phyloP scores from a whole-genome alignment of 1,284 basidiomycete species.

The Kalmanozyma brasiliensis region DNA sequence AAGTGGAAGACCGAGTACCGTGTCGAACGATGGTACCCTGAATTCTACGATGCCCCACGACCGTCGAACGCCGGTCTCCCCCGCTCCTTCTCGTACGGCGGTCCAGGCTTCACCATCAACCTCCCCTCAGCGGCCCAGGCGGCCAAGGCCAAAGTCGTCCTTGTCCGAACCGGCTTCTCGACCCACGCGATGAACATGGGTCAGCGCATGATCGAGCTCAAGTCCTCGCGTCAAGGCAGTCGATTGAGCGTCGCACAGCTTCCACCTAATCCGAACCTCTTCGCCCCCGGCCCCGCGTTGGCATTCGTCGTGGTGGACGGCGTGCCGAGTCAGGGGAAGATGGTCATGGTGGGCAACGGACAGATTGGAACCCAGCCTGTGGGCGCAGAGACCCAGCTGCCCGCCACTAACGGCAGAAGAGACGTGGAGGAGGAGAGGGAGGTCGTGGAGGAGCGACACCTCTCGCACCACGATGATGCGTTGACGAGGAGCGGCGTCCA shows the following conservation, averaged over 20 bases:
- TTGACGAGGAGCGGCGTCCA: too few relatives aligned
- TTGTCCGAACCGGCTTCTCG: slow-evolving; percentile 88
- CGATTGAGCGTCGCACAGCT: slow-evolving; percentile 53
- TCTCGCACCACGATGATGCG: too few relatives aligned
- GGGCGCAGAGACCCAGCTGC: slow-evolving; percentile 19
- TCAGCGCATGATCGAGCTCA: slow-evolving; percentile 70
- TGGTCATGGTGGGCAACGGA: slow-evolving; percentile 63
- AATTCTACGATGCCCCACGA: slow-evolving; percentile 54
- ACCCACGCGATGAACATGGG: slow-evolving; percentile 97
- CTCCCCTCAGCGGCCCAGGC: slow-evolving; percentile 62
- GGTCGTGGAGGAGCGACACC: too few relatives aligned
- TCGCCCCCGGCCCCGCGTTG: slow-evolving; percentile 64
- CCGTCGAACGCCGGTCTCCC: slow-evolving; percentile 52
- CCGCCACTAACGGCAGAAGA: slow-evolving; percentile 2
- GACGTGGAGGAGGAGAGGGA: too few relatives aligned
- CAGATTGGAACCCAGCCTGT: slow-evolving; percentile 50
- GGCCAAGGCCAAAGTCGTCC: slow-evolving; percentile 73
- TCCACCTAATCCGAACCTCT: slow-evolving; percentile 62
- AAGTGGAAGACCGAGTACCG: slow-evolving; percentile 56
- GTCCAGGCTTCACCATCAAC: slow-evolving; percentile 47
- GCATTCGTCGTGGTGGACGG: slow-evolving; percentile 64
- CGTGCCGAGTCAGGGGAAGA: slow-evolving; percentile 60
- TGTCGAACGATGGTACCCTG: slow-evolving; percentile 59
- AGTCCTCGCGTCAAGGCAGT: slow-evolving; percentile 20
- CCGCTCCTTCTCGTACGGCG: slow-evolving; percentile 52